Conservation (phyloP, 108 stramenopile species). For the Aurantiochytrium sp. region DNA sequence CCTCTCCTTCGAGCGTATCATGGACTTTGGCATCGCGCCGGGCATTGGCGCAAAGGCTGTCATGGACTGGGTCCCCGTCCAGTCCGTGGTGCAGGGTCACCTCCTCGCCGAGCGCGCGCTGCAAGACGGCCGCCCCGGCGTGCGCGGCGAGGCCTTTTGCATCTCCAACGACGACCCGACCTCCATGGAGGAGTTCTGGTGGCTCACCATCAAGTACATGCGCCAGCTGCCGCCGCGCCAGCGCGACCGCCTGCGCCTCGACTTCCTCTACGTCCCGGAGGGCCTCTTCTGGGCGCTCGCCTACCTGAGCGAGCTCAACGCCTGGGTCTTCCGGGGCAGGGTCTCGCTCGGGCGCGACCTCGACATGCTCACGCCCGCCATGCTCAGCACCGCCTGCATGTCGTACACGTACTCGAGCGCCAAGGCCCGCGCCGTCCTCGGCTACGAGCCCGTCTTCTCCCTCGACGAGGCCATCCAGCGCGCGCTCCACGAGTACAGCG, state of each 20-base stretch:
- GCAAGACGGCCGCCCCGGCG: neutral
- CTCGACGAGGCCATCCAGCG: conserved; percentile 24
- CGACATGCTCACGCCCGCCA: conserved; percentile 6
- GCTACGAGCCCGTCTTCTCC: neutral
- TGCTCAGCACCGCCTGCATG: conserved; percentile 6
- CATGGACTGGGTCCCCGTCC: conserved; percentile 19
- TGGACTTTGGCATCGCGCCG: conserved; percentile 8
- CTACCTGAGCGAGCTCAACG: neutral
- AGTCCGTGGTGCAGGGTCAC: conserved; percentile 22
- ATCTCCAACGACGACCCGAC: conserved; percentile 20
- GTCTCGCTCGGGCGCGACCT: neutral
- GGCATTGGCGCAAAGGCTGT: neutral
- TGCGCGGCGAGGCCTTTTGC: conserved; percentile 22
- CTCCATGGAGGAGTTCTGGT: conserved; percentile 19
- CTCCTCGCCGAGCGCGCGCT: neutral
- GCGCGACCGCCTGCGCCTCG: neutral
- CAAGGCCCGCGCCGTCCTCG: neutral
- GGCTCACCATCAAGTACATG: neutral
- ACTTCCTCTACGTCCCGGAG: neutral
- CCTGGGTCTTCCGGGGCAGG: neutral
- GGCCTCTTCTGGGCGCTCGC: neutral
- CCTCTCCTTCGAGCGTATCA: neutral
- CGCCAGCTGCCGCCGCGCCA: neutral
- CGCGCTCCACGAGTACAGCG: neutral
- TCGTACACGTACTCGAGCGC: neutral